Base-by-base conservation (phyloP, 2,329 filamentous ascomycete species). In the Blastomyces parvus region DNA sequence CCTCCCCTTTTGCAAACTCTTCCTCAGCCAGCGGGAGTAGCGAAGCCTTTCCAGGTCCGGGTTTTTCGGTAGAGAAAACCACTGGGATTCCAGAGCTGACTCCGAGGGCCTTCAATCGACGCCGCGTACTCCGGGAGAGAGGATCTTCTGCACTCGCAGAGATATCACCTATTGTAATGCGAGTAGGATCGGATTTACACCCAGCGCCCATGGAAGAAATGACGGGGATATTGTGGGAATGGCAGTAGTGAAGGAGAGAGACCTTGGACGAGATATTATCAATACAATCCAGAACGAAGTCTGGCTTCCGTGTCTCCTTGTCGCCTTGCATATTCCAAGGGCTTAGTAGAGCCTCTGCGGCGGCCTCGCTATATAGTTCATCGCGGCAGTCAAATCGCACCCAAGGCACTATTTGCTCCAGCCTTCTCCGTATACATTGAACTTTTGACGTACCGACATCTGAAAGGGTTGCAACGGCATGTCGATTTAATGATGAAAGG, bases 211-310 rank as follows among this genome's bases (percentile, higher is more conserved):
- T 97, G 40, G 91, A 90, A 19, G 91, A 94, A 66, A 99, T 92
- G 36, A 99, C 91, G 0, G 86, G 88, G 33, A 97, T 80, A 1
- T 83, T 81, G 72, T 91, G 83, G 65, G 86, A 84, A 73, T 92
- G 83, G 77, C 94, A 99, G 77, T 95, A 96, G 70, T 91, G 87
- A 50, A 99, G 81, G 62, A 99, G 79, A 22, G 88, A 88, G 2
- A 99, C 93, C 78, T 99, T 99, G 62, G 91, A 96, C 60, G 96
- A 90, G 66, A 99, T 97, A 73, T 99, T 97, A 76, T 99, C 94
- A 68, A 99, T 99, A 27, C 93, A 95, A 76, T 99, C 94, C 44
- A 99, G 85, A n/a, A 99, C 86, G 71, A 88, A 99, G 70, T 93
- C 88, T 0, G 92, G 91, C 69, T 82, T 82, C 57, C 70, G 73